These are phyloP conservation scores for Ogataea pini DNA, from an alignment of 805 yeast species.

Conservation along the genomic window DNA sequence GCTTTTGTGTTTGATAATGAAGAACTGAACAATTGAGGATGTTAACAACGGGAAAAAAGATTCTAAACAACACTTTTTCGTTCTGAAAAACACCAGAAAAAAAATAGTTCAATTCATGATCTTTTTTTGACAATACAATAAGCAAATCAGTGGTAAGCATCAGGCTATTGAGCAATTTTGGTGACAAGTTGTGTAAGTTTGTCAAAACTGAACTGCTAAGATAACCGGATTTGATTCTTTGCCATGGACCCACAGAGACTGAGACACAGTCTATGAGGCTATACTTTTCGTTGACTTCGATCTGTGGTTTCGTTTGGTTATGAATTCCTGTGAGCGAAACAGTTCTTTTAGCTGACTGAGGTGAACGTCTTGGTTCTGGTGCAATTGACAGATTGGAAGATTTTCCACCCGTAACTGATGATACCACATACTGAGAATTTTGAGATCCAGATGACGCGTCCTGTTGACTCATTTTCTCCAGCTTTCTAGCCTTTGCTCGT, in stretches of 20 bases:
- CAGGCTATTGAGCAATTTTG: conserved; percentile 59
- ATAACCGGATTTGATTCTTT: conserved; percentile 68
- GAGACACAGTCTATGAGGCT: conserved; percentile 65
- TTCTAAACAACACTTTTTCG: conserved; percentile 67
- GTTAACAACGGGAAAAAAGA: conserved; percentile 67
- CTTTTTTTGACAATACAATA: conserved; percentile 68
- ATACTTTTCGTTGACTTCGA: conserved; percentile 63
- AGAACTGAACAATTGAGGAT: conserved; percentile 58
- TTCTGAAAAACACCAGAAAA: conserved; percentile 71
- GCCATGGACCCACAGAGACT: conserved; percentile 79
- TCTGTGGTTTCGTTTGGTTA: conserved; percentile 40
- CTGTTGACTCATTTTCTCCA: conserved; percentile 48
- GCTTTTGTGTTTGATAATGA: conserved; percentile 40
- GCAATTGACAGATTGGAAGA: background rate
- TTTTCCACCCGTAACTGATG: no score
- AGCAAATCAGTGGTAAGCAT: conserved; percentile 72
- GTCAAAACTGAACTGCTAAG: conserved; percentile 42
- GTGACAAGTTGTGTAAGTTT: conserved; percentile 62
- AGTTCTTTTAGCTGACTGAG: conserved; percentile 16
- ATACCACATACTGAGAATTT: no score
- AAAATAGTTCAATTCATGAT: conserved; percentile 74
- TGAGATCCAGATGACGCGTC: conserved; percentile 6
- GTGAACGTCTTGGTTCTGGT: background rate
- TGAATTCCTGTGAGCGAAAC: conserved; percentile 23
- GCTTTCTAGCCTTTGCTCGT: conserved; percentile 73